Evolutionary conservation across 768 basidiomycete genomes (phyloP).

Genomic region (Kwoniella shandongensis): DNA sequence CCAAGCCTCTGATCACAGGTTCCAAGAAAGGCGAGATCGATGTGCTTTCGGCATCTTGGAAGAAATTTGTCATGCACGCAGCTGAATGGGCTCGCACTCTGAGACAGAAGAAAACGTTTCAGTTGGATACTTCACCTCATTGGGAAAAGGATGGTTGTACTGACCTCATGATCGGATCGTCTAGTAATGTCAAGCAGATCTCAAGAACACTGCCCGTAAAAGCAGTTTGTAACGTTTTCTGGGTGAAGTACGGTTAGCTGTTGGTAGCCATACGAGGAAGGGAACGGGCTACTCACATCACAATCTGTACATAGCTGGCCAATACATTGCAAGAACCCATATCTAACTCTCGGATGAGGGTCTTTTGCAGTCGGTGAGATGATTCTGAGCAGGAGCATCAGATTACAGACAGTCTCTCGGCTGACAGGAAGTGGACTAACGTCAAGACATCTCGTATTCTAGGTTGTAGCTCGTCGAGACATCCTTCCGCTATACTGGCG

Average conservation of each 20-base stretch:
- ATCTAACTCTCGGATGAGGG: slow-evolving; percentile 69
- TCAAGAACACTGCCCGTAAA: slow-evolving; percentile 70
- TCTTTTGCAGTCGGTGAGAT: slow-evolving; percentile 70
- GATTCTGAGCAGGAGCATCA: slow-evolving; percentile 17
- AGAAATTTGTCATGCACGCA: slow-evolving; percentile 85
- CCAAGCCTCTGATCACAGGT: slow-evolving; percentile 69
- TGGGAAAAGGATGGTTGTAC: slow-evolving; percentile 11
- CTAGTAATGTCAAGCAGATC: slow-evolving; percentile 69
- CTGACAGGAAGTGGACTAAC: slow-evolving; percentile 56
- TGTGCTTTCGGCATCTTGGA: slow-evolving; percentile 75
- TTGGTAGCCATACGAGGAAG: background rate
- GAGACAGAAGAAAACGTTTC: background rate
- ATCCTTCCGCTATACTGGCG: slow-evolving; percentile 77
- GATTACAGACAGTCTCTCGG: background rate
- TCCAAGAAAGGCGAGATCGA: slow-evolving; percentile 76
- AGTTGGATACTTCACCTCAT: background rate
- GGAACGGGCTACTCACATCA: slow-evolving; percentile 59
- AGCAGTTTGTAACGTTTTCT: slow-evolving; percentile 74
- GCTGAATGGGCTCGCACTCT: slow-evolving; percentile 87
- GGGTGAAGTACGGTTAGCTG: background rate
- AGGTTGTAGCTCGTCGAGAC: slow-evolving; percentile 65
- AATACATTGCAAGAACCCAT: slow-evolving; percentile 76
- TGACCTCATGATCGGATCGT: slow-evolving; percentile 72
- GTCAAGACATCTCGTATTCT: slow-evolving; percentile 78
- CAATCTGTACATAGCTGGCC: slow-evolving; percentile 88